These are phyloP conservation scores for Plectosphaerella plurivora DNA, from an alignment of 2,329 filamentous ascomycete species.

Conservation along the genomic window DNA sequence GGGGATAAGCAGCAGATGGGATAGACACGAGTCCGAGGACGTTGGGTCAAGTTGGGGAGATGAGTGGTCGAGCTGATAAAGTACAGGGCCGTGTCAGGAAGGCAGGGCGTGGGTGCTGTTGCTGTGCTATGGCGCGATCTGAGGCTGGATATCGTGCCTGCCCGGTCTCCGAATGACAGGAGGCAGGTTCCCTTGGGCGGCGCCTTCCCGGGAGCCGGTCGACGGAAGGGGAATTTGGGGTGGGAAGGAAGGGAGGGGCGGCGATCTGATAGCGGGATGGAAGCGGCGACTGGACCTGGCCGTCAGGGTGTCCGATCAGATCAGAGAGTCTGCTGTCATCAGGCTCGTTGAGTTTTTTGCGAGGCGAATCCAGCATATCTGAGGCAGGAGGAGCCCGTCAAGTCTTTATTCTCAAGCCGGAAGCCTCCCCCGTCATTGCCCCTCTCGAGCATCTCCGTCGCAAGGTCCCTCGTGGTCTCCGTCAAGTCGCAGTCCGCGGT, in stretches of 20 bases:
- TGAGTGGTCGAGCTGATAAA: not conserved
- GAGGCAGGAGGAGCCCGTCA: too few relatives aligned
- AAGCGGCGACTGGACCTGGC: too few relatives aligned
- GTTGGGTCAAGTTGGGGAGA: not conserved
- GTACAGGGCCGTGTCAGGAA: not conserved
- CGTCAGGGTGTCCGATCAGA: too few relatives aligned
- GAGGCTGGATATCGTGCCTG: not conserved
- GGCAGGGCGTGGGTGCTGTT: not conserved
- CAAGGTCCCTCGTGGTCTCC: not conserved
- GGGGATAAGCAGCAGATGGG: not conserved
- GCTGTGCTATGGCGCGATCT: not conserved
- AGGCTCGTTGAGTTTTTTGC: too few relatives aligned
- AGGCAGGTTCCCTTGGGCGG: too few relatives aligned
- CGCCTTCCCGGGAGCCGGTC: too few relatives aligned
- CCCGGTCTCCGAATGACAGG: not conserved
- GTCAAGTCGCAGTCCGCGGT: not conserved
- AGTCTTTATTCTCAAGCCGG: too few relatives aligned
- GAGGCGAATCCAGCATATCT: too few relatives aligned
- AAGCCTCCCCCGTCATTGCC: not conserved
- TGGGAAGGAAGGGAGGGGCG: too few relatives aligned
- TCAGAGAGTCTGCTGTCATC: too few relatives aligned
- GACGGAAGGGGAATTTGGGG: too few relatives aligned
- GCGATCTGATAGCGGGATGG: too few relatives aligned
- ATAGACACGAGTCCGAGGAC: not conserved
- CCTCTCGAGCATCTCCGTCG: not conserved